phyloP scores from a whole-genome alignment of 495 filamentous ascomycete genomes.

The Podospora fimiseda region DNA sequence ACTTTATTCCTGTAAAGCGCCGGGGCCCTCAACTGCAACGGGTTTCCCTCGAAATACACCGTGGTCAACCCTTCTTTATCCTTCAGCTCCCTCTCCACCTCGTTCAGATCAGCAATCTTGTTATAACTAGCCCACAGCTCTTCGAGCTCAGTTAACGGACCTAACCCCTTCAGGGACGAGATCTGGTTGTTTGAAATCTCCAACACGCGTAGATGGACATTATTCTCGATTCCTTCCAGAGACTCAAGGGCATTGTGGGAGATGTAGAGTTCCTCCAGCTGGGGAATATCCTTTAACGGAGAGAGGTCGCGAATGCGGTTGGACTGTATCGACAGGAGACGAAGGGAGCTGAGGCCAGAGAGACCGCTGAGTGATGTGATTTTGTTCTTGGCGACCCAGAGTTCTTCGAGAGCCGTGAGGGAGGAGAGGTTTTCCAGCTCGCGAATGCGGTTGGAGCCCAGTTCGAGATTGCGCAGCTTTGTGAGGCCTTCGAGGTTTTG shows the following conservation, averaged over 20 bases:
- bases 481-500: slow-evolving; percentile 73
- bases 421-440: slow-evolving; percentile 83
- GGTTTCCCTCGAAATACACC: slow-evolving; percentile 97
- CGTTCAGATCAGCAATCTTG: slow-evolving; percentile 66
- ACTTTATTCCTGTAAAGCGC: slow-evolving; percentile 92
- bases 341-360: slow-evolving; percentile 64
- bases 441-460: slow-evolving; percentile 86
- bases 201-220: slow-evolving; percentile 64
- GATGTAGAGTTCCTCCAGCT: slow-evolving; percentile 92
- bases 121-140: slow-evolving; percentile 96
- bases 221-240: slow-evolving; percentile 67
- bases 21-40: slow-evolving; percentile 67
- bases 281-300: slow-evolving; percentile 63
- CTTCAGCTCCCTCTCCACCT: slow-evolving; percentile 72
- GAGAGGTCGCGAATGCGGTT: slow-evolving; percentile 82
- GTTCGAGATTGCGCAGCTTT: slow-evolving; percentile 73
- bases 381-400: slow-evolving; percentile 98
- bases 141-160: slow-evolving; percentile 62
- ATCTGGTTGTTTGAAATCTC: slow-evolving; percentile 92
- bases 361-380: slow-evolving; percentile 79
- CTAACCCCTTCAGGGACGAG: slow-evolving; percentile 63
- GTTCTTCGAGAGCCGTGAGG: slow-evolving; percentile 67
- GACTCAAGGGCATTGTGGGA: slow-evolving; percentile 90
- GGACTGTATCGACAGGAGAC: slow-evolving; percentile 91
- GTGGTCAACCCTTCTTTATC: slow-evolving; percentile 77